Percentiles rank a stretch among this genome's conserved stretches.
Conservation (phyloP, 225 moss, liverwort and hornwort species). For the Lunularia cruciata region DNA sequence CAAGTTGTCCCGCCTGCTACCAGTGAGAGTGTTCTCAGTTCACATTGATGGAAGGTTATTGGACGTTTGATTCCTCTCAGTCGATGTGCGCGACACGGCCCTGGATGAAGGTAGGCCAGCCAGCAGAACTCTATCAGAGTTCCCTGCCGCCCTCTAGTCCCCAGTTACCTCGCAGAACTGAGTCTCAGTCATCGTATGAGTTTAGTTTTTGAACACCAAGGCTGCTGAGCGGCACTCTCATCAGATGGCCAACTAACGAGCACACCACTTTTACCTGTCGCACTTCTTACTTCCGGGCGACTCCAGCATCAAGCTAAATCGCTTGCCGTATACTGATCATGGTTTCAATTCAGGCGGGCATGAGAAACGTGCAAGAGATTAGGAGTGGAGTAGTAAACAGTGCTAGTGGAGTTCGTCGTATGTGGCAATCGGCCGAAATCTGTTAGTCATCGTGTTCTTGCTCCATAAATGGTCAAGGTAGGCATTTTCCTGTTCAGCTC, state of each 20-base stretch:
- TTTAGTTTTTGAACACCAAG: background rate
- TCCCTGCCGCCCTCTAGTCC: background rate
- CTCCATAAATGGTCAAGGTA: background rate
- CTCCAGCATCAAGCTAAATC: too few relatives aligned
- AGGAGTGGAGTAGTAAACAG: background rate
- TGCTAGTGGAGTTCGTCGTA: background rate
- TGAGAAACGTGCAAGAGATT: background rate
- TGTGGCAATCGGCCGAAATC: background rate
- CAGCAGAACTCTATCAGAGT: background rate
- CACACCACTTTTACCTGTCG: background rate
- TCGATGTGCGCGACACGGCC: conserved; percentile 2
- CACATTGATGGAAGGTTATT: background rate
- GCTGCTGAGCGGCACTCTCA: background rate
- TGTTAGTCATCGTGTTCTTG: background rate
- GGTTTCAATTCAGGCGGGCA: too few relatives aligned
- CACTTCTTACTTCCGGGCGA: too few relatives aligned
- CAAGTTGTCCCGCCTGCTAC: background rate
- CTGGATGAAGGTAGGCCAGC: background rate
- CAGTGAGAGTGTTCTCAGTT: background rate
- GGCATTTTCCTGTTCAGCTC: background rate
- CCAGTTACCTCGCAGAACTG: background rate
- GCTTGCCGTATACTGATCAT: background rate
- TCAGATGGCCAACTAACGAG: background rate
- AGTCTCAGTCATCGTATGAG: background rate
- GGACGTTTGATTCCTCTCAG: background rate